phyloP scores from a whole-genome alignment of 257 asterid species.

The Solanum arcanum region DNA sequence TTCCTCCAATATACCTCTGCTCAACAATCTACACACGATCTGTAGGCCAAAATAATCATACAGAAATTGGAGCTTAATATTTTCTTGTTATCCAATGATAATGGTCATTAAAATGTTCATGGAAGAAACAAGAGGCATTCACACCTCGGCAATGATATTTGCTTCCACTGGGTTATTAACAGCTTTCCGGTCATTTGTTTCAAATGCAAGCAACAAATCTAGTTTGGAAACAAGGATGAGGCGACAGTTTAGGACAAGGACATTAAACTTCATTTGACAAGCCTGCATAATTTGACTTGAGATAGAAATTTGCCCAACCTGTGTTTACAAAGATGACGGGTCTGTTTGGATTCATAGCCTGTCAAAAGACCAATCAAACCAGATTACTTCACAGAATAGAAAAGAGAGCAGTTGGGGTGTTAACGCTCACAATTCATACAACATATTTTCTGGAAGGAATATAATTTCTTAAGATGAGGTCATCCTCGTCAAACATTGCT shows the following conservation, averaged over 20 bases:
- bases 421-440: neutral
- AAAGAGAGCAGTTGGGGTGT: neutral
- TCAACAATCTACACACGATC: slow-evolving; percentile 41
- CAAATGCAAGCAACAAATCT: slow-evolving; percentile 81
- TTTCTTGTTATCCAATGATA: neutral
- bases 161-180: slow-evolving; percentile 81
- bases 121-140: neutral
- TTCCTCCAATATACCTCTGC: slow-evolving; percentile 56
- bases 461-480: neutral
- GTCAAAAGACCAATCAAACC: slow-evolving; percentile 10
- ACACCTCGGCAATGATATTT: slow-evolving; percentile 63
- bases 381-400: neutral
- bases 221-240: neutral
- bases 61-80: neutral
- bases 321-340: slow-evolving; percentile 82
- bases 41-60: slow-evolving; percentile 11
- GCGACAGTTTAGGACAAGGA: neutral
- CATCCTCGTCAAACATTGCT: neutral
- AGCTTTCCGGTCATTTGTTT: slow-evolving; percentile 47
- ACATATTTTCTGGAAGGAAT: neutral
- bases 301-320: slow-evolving; percentile 30
- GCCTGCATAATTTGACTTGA: neutral
- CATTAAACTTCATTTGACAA: neutral
- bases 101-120: neutral
- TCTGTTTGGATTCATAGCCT: slow-evolving; percentile 69